phyloP scores from a whole-genome alignment of 2,329 filamentous ascomycete species.

The Fusarium sp. region DNA sequence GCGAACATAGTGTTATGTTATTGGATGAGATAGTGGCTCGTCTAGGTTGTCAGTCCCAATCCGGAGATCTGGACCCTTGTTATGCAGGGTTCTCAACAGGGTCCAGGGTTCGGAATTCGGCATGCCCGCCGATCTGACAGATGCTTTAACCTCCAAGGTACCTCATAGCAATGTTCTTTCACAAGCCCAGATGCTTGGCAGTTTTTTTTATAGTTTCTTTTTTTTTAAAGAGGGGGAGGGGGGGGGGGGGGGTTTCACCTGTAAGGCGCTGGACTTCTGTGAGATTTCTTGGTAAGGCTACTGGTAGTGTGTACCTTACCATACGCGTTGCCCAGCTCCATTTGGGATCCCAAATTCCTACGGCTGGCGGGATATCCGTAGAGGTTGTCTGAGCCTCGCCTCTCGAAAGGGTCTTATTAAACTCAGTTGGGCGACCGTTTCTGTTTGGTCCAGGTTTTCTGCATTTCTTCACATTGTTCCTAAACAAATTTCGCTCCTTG shows the following conservation, averaged over 20 bases:
- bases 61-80: conserved; percentile 36
- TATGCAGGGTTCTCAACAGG: conserved; percentile 39
- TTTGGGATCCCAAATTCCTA: conserved; percentile 6
- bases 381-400: conserved; percentile 16
- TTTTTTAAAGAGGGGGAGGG: too few species aligned
- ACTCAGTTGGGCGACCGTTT: conserved; percentile 5
- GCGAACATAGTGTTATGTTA: conserved; percentile 8
- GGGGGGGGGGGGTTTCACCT: conserved; percentile 18
- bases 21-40: conserved; percentile 31
- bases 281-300: conserved; percentile 2
- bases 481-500: conserved; percentile 26
- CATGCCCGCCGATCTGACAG: conserved; percentile 36
- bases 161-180: conserved; percentile 3
- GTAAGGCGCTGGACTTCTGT: conserved; percentile 16
- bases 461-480: conserved; percentile 6
- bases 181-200: conserved; percentile 30
- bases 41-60: conserved; percentile 36
- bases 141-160: conserved; percentile 6
- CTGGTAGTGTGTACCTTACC: conserved; percentile 1
- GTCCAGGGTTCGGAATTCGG: conserved; percentile 44
- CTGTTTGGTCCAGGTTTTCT: neutral
- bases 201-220: neutral
- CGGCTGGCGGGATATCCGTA: conserved; percentile 17
- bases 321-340: conserved; percentile 2
- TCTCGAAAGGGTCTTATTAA: conserved; percentile 24